Conservation (phyloP, 2,329 filamentous ascomycete species). For the Pleochaeta shiraiana region DNA sequence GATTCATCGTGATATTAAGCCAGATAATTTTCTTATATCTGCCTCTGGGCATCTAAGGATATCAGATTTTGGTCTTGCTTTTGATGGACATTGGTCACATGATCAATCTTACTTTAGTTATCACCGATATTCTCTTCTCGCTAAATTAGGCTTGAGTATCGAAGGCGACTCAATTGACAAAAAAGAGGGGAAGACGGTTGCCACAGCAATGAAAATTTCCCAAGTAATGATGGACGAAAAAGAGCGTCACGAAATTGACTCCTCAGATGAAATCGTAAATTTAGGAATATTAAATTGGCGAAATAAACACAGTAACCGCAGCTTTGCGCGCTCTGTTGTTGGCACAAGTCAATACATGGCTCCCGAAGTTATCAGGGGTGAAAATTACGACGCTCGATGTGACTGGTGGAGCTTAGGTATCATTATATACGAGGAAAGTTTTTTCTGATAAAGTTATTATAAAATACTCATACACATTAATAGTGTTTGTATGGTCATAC, state of each 20-base stretch:
- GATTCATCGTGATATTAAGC: slow-evolving; percentile 93
- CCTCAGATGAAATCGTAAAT: slow-evolving; percentile 11
- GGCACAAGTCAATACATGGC: slow-evolving; percentile 98
- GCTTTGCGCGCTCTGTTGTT: slow-evolving; percentile 64
- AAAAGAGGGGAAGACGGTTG: slow-evolving; percentile 26
- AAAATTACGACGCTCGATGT: slow-evolving; percentile 75
- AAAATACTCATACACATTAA: neutral
- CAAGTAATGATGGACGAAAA: slow-evolving; percentile 21
- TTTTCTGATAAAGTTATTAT: neutral
- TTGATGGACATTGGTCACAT: slow-evolving; percentile 89
- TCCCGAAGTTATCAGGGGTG: slow-evolving; percentile 68
- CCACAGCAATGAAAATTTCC: slow-evolving; percentile 21
- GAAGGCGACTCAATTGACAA: slow-evolving; percentile 53
- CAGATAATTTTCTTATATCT: slow-evolving; percentile 88
- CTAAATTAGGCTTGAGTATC: slow-evolving; percentile 52
- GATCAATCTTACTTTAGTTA: slow-evolving; percentile 71
- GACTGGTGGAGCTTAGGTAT: slow-evolving; percentile 96
- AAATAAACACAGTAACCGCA: slow-evolving; percentile 43
- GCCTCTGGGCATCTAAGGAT: slow-evolving; percentile 82
- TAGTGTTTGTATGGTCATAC: slow-evolving; percentile 77
- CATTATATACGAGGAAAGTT: slow-evolving; percentile 58
- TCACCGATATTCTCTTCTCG: slow-evolving; percentile 57
- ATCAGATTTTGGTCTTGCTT: slow-evolving; percentile 87
- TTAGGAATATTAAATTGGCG: slow-evolving; percentile 46
- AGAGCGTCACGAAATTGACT: slow-evolving; percentile 21